These are phyloP conservation scores for Coniochaeta sp. DNA, from an alignment of 2,329 filamentous ascomycete species.

Conservation along the genomic window DNA sequence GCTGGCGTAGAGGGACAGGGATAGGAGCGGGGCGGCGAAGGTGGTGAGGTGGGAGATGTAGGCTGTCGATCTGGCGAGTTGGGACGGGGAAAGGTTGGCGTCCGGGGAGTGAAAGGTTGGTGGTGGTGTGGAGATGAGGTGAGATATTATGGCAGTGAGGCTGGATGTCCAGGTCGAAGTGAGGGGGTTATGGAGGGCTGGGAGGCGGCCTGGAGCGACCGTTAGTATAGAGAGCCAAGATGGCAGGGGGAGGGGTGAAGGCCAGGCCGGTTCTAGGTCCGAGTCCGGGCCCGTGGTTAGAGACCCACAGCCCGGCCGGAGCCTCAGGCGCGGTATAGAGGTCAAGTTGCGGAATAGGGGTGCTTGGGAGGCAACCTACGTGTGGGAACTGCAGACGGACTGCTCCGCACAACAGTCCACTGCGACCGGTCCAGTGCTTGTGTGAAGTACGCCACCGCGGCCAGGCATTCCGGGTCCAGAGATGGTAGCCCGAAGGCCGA, in stretches of 20 bases:
- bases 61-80: slow-evolving; percentile 40
- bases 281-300: background rate
- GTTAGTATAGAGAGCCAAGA: slow-evolving; percentile 8
- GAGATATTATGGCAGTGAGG: slow-evolving; percentile 51
- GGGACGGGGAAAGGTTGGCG: slow-evolving; percentile 24
- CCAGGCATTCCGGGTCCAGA: slow-evolving; percentile 85
- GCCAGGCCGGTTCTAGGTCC: background rate
- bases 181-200: slow-evolving; percentile 43
- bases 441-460: slow-evolving; percentile 69
- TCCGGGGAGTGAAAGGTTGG: slow-evolving; percentile 27
- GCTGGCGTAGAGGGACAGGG: slow-evolving; percentile 84
- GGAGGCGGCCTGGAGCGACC: slow-evolving; percentile 38
- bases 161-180: slow-evolving; percentile 48
- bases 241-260: slow-evolving; percentile 1
- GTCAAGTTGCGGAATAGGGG: slow-evolving; percentile 3
- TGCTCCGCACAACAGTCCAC: slow-evolving; percentile 68
- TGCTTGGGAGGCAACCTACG: slow-evolving; percentile 41
- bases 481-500: slow-evolving; percentile 83
- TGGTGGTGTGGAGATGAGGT: slow-evolving; percentile 32
- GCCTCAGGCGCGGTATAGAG: slow-evolving; percentile 2
- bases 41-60: slow-evolving; percentile 64
- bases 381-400: slow-evolving; percentile 61
- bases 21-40: slow-evolving; percentile 69
- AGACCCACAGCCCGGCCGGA: background rate
- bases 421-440: slow-evolving; percentile 47